A percentile compares a stretch with the other conserved stretches of the same genome.
Conservation (phyloP, 2,329 filamentous ascomycete genomes). For the Venturia pyrina region DNA sequence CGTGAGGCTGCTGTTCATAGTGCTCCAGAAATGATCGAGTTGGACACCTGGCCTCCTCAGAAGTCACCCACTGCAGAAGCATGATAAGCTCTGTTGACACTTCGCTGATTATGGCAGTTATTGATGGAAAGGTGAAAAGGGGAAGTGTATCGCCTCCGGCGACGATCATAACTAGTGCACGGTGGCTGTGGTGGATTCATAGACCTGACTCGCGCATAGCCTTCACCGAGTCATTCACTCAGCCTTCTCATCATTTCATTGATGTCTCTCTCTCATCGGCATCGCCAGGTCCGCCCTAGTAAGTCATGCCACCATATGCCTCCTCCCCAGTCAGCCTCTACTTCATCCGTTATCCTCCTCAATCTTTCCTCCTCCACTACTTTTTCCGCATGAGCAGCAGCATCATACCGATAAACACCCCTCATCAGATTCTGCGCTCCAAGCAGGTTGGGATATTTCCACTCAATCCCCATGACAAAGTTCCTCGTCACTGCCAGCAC, state of each 20-base stretch:
- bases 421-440: slow-evolving; percentile 28
- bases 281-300: not conserved
- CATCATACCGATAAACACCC: slow-evolving; percentile 32
- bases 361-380: not conserved
- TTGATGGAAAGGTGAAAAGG: not conserved
- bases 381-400: not conserved
- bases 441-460: slow-evolving; percentile 31
- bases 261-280: not conserved
- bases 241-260: not conserved
- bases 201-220: not conserved
- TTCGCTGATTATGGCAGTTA: not conserved
- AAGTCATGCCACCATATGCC: not conserved
- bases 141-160: not conserved
- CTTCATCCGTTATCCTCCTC: not conserved
- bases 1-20: not conserved
- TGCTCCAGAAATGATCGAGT: not conserved
- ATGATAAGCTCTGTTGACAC: not conserved
- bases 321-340: not conserved
- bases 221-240: not conserved
- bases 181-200: not conserved
- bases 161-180: not conserved
- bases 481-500: slow-evolving; percentile 26
- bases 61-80: not conserved
- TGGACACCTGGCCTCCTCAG: not conserved
- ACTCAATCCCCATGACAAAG: slow-evolving; percentile 27